Base-by-base conservation (phyloP, 805 yeast genomes). In the Yamadazyma tumulicola region DNA sequence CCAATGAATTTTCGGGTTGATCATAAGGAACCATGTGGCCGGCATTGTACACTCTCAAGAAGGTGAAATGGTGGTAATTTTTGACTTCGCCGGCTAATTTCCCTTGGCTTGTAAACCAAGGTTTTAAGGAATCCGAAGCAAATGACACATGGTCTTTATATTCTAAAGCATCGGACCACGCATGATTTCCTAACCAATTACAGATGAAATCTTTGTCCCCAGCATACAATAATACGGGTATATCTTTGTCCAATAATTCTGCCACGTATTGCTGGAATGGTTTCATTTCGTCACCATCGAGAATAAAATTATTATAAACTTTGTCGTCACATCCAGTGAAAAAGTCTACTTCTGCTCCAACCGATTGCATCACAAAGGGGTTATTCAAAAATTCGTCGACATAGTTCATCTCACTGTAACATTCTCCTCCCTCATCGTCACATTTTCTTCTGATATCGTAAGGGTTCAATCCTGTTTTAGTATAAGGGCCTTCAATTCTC, bases 21-120 rank as follows among this genome's bases (percentile, higher is more conserved):
- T 89, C 89, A 52, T 65, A 81, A 12, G 97, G 97, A 43, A 87
- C 96, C 96, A 89, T 88, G 64, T 91, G 97, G 18, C 97, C 97
- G 34, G 94, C 97, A 43, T 79, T 91, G 51, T 70, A 89, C 7
- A 89, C 77, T 58, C 96, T 75, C 58, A 86, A 69, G 67, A 82
- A 91, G 4, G 95, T 84, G 48, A 89, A 78, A 40, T 75, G 70
- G 31, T 80, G 80, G 45, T 69, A 74, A 52, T 77, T 81, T 67
- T 86, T 87, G 19, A 80, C 81, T 50, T 82, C 77, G 40, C 97
- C 97, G 17, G 78, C 74, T 43, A 24, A 14, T 34, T 70, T 69
- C 29, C 72, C 77, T 5, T 33, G 39, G 18, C 38, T 30, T 17
- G 51, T 52, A 15, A 28, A 26, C 75, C 74, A 79, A 27, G 69